Evolutionary conservation across 2,329 filamentous ascomycete species (phyloP).

Genomic region (Calycina herbarum): DNA sequence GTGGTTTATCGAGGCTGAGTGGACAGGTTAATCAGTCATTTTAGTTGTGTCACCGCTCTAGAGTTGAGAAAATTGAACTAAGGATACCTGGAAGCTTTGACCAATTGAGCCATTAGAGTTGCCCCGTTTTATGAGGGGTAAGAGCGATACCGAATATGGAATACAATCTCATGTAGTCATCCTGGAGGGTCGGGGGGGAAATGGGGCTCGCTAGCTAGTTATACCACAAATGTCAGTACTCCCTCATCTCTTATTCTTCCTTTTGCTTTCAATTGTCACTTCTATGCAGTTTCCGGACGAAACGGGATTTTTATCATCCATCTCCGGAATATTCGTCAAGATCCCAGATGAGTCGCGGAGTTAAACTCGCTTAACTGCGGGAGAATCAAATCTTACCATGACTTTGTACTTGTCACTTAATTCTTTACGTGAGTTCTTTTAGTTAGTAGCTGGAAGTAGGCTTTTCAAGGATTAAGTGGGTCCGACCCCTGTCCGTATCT

Average conservation of each 20-base stretch:
- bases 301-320: neutral
- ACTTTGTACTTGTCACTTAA: neutral
- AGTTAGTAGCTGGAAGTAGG: neutral
- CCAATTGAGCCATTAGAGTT: too few relatives aligned
- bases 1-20: conserved; percentile 14
- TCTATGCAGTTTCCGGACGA: neutral
- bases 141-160: too few relatives aligned
- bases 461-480: neutral
- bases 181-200: too few relatives aligned
- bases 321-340: neutral
- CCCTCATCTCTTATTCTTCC: neutral
- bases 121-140: too few relatives aligned
- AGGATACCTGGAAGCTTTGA: too few relatives aligned
- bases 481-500: too few relatives aligned
- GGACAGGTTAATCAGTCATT: neutral
- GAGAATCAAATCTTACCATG: neutral
- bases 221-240: too few relatives aligned
- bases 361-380: neutral
- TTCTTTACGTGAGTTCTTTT: neutral
- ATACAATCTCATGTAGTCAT: too few relatives aligned
- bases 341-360: neutral
- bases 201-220: too few relatives aligned
- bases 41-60: too few relatives aligned
- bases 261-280: neutral
- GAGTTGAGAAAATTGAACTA: too few relatives aligned